phyloP scores from a whole-genome alignment of 164 flowering plant genomes.

The Chloranthus sessilifolius region DNA sequence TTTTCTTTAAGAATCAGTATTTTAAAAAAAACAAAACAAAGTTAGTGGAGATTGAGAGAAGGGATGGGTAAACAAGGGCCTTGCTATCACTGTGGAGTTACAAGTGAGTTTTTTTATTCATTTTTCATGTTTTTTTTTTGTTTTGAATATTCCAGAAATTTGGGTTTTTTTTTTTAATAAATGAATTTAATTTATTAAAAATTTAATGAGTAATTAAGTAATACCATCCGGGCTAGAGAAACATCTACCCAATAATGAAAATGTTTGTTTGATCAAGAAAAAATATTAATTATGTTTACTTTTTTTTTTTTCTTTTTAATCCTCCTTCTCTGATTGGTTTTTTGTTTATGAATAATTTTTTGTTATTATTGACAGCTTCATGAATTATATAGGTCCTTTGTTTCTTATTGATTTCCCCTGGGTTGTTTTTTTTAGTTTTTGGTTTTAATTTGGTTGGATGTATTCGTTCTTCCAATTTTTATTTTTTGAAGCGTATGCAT shows the following conservation, averaged over 20 bases:
- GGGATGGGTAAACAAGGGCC: constrained; percentile 96
- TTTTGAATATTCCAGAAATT: neutral
- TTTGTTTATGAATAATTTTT: neutral
- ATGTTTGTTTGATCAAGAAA: neutral
- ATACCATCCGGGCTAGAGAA: too few species aligned
- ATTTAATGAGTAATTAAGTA: too few species aligned
- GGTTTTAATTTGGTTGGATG: neutral
- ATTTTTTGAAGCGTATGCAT: too few species aligned
- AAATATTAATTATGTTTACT: neutral
- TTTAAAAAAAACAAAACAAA: constrained; percentile 1
- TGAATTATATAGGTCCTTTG: neutral
- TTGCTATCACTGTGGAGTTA: constrained; percentile 98
- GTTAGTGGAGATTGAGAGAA: constrained; percentile 16
- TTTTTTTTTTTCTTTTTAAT: neutral
- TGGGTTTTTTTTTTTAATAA: neutral
- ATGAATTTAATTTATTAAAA: neutral
- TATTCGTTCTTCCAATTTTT: too few species aligned
- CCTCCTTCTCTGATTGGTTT: neutral
- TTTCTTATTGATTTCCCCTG: neutral
- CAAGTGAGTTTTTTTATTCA: constrained; percentile 63
- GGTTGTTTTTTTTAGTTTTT: neutral
- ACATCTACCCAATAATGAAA: too few species aligned
- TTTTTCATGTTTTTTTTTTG: neutral
- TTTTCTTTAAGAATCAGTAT: constrained; percentile 3
- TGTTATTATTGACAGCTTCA: neutral